Percentiles rank a stretch among this genome's conserved stretches.
Conservation (phyloP, 495 filamentous ascomycete genomes). For the Penicillium silybi region DNA sequence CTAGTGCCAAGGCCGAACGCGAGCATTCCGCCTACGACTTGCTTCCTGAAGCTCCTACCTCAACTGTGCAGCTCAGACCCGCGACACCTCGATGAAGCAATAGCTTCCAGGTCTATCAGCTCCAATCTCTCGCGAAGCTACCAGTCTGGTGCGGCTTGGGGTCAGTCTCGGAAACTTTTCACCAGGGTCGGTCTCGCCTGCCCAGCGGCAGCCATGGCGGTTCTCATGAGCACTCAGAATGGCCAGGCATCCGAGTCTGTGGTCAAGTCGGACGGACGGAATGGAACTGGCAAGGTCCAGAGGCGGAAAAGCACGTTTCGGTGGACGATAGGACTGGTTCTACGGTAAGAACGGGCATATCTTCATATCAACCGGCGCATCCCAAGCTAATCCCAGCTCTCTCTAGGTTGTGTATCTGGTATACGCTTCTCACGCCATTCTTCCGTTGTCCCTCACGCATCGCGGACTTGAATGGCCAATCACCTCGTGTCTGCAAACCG, state of each 20-base stretch:
- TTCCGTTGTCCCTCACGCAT: slow-evolving; percentile 76
- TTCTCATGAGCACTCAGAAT: slow-evolving; percentile 20
- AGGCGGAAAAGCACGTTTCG: slow-evolving; percentile 36
- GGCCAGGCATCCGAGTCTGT: slow-evolving; percentile 23
- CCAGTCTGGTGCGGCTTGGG: neutral
- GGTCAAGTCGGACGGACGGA: slow-evolving; percentile 10
- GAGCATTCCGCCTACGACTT: slow-evolving; percentile 20
- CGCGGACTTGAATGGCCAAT: slow-evolving; percentile 60
- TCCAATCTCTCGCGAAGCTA: neutral
- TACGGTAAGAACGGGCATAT: slow-evolving; percentile 50
- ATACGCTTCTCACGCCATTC: slow-evolving; percentile 69
- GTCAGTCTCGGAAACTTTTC: slow-evolving; percentile 5
- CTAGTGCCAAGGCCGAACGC: slow-evolving; percentile 26
- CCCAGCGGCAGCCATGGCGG: slow-evolving; percentile 19
- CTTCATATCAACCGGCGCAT: neutral
- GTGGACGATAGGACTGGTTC: slow-evolving; percentile 53
- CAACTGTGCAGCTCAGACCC: neutral
- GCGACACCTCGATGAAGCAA: slow-evolving; percentile 4
- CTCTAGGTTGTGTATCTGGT: slow-evolving; percentile 77
- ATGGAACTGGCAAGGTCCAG: slow-evolving; percentile 10
- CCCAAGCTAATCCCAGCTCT: neutral
- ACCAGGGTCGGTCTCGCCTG: slow-evolving; percentile 9
- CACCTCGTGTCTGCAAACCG: slow-evolving; percentile 78
- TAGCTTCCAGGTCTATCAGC: neutral
- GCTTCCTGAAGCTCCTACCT: slow-evolving; percentile 1